Percentiles rank a stretch among this genome's conserved stretches.
These are phyloP conservation scores for Ogataea parapolymorpha DNA, from an alignment of 805 yeast genomes.

Conservation along the genomic window DNA sequence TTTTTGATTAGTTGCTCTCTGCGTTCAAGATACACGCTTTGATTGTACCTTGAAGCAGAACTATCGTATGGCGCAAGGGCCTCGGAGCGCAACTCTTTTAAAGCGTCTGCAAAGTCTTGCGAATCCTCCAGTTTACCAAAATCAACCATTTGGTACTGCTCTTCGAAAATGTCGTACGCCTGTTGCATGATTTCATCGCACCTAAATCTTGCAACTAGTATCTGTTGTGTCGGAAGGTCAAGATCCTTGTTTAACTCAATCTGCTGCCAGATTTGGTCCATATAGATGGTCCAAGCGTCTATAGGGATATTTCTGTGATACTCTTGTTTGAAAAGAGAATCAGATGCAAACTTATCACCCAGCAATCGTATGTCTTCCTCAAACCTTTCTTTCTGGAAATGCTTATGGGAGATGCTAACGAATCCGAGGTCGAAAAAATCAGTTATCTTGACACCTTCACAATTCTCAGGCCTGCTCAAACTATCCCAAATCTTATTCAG, in stretches of 20 bases:
- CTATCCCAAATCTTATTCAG: slow-evolving; percentile 74
- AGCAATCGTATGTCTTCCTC: slow-evolving; percentile 53
- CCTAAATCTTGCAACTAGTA: slow-evolving; percentile 87
- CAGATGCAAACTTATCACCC: slow-evolving; percentile 56
- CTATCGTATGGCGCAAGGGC: slow-evolving; percentile 58
- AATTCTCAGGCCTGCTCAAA: slow-evolving; percentile 68
- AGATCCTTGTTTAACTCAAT: slow-evolving; percentile 90
- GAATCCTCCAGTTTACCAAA: slow-evolving; percentile 27
- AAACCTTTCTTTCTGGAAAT: slow-evolving; percentile 74
- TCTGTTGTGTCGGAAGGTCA: slow-evolving; percentile 95
- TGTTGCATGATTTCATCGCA: slow-evolving; percentile 81
- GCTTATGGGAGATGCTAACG: slow-evolving; percentile 79
- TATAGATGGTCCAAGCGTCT: slow-evolving; percentile 95
- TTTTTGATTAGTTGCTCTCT: slow-evolving; percentile 45
- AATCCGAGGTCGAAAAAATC: slow-evolving; percentile 88
- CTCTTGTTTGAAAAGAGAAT: slow-evolving; percentile 52
- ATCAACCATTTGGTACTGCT: slow-evolving; percentile 28
- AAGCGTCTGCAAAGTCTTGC: slow-evolving; percentile 38
- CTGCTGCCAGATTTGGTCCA: slow-evolving; percentile 90
- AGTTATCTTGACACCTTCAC: slow-evolving; percentile 49
- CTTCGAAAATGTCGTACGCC: slow-evolving; percentile 44
- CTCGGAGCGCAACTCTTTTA: slow-evolving; percentile 42
- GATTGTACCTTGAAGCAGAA: slow-evolving; percentile 73
- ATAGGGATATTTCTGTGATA: slow-evolving; percentile 87
- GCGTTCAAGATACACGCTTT: slow-evolving; percentile 63